A percentile compares a stretch with the other conserved stretches of the same genome.
Evolutionary conservation across 2,329 filamentous ascomycete species (phyloP).

Genomic region (Didymella pomorum): DNA sequence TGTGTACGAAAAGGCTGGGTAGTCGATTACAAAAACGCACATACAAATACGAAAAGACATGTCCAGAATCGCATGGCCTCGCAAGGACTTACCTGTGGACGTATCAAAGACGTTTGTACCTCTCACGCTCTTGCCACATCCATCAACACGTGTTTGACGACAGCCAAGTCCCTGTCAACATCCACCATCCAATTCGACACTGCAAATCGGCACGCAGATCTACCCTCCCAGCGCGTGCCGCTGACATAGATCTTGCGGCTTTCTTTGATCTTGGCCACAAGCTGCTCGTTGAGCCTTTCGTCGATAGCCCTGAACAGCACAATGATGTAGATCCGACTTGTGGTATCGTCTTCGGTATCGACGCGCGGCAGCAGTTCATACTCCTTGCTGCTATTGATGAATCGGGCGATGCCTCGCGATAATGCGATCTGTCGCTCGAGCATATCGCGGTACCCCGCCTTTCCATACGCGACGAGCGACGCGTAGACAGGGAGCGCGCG

Average conservation of each 20-base stretch:
- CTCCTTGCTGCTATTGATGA: conserved; percentile 65
- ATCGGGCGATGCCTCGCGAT: conserved; percentile 71
- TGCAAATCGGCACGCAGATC: conserved; percentile 80
- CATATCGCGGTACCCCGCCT: conserved; percentile 72
- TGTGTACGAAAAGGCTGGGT: not conserved
- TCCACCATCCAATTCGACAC: conserved; percentile 86
- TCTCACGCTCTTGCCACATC: conserved; percentile 32
- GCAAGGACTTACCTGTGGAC: not conserved
- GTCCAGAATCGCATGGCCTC: not conserved
- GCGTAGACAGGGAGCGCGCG: conserved; percentile 90
- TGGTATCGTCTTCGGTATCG: conserved; percentile 47
- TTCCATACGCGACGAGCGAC: conserved; percentile 77
- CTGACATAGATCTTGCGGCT: conserved; percentile 81
- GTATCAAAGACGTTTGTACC: not conserved
- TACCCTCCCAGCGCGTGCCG: conserved; percentile 78
- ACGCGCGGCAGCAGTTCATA: conserved; percentile 72
- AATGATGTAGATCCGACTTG: conserved; percentile 70
- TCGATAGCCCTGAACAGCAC: conserved; percentile 81
- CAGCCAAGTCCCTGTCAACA: conserved; percentile 68
- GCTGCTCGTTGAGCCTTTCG: conserved; percentile 65
- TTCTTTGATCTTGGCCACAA: conserved; percentile 78
- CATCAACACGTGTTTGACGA: conserved; percentile 71
- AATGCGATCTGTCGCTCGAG: conserved; percentile 76
- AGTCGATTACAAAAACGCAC: not conserved
- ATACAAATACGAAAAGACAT: not conserved